Evolutionary conservation across 768 basidiomycete genomes (phyloP).

Genomic region (Macrolepiota dolichaula): DNA sequence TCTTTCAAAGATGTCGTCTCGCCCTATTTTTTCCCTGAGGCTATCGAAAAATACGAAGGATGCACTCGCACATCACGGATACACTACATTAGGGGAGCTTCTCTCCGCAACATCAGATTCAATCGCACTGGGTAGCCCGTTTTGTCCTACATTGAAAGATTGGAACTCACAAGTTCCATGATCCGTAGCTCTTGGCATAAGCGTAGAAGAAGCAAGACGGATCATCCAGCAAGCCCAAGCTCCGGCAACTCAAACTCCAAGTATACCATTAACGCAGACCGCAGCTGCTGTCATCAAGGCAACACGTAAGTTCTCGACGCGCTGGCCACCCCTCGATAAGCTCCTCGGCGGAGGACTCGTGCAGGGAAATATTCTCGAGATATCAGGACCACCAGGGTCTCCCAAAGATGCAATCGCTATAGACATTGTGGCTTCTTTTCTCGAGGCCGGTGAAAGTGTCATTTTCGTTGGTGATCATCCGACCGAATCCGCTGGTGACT

Average conservation of each 20-base stretch:
- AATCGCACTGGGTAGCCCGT: slow-evolving; percentile 47
- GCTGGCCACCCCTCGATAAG: slow-evolving; percentile 49
- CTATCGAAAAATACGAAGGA: slow-evolving; percentile 44
- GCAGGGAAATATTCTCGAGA: slow-evolving; percentile 62
- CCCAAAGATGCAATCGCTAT: slow-evolving; percentile 57
- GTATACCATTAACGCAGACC: slow-evolving; percentile 48
- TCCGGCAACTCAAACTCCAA: slow-evolving; percentile 20
- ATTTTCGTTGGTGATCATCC: slow-evolving; percentile 58
- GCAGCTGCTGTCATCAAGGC: slow-evolving; percentile 40
- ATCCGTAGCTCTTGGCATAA: slow-evolving; percentile 55
- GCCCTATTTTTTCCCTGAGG: slow-evolving; percentile 43
- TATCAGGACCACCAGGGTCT: slow-evolving; percentile 75
- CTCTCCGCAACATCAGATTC: slow-evolving; percentile 35
- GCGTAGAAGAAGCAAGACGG: slow-evolving; percentile 40
- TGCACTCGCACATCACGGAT: slow-evolving; percentile 50
- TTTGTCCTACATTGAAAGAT: not conserved
- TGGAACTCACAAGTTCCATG: slow-evolving; percentile 21
- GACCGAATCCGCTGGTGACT: not conserved
- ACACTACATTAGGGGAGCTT: slow-evolving; percentile 55
- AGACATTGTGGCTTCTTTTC: slow-evolving; percentile 45
- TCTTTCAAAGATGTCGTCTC: slow-evolving; percentile 30
- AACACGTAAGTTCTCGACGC: slow-evolving; percentile 33
- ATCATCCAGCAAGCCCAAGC: slow-evolving; percentile 41
- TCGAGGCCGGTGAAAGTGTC: slow-evolving; percentile 45
- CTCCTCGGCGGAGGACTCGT: slow-evolving; percentile 63